Conservation (phyloP, 768 basidiomycete species). For the Multifurca ochricompacta region DNA sequence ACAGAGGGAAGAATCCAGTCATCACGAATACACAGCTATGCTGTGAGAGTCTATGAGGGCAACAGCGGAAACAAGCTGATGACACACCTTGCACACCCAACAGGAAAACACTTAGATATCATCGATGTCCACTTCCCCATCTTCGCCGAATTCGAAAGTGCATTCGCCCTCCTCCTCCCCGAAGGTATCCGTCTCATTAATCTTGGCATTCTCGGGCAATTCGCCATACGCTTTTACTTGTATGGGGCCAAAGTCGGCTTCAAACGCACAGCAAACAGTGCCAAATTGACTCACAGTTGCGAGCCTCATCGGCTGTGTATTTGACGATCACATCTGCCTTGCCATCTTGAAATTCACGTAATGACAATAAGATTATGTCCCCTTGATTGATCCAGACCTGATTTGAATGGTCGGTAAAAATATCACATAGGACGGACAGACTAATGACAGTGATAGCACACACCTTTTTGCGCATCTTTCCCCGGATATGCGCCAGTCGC, state of each 20-base stretch:
- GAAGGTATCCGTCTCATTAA: slow-evolving; percentile 93
- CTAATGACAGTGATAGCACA: slow-evolving; percentile 21
- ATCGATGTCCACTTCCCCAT: slow-evolving; percentile 83
- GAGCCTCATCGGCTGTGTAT: slow-evolving; percentile 93
- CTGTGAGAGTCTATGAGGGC: neutral
- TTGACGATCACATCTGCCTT: slow-evolving; percentile 99
- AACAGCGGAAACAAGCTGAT: neutral
- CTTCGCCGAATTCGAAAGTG: slow-evolving; percentile 85
- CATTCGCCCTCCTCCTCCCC: slow-evolving; percentile 88
- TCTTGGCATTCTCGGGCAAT: slow-evolving; percentile 91
- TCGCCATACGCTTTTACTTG: slow-evolving; percentile 96
- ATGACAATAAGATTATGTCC: slow-evolving; percentile 88
- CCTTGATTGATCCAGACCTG: slow-evolving; percentile 99
- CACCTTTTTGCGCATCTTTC: slow-evolving; percentile 99
- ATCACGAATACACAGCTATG: slow-evolving; percentile 16
- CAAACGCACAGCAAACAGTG: neutral
- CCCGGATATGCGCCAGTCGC: slow-evolving; percentile 93
- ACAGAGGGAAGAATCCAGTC: slow-evolving; percentile 6
- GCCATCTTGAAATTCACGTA: slow-evolving; percentile 98
- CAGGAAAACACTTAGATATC: slow-evolving; percentile 52
- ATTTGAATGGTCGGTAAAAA: neutral
- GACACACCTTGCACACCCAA: slow-evolving; percentile 21
- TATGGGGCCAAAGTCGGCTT: neutral
- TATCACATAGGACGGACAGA: neutral
- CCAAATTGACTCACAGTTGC: slow-evolving; percentile 48